Base-by-base conservation (phyloP, 768 basidiomycete species). In the Hortiboletus flavorubellus region DNA sequence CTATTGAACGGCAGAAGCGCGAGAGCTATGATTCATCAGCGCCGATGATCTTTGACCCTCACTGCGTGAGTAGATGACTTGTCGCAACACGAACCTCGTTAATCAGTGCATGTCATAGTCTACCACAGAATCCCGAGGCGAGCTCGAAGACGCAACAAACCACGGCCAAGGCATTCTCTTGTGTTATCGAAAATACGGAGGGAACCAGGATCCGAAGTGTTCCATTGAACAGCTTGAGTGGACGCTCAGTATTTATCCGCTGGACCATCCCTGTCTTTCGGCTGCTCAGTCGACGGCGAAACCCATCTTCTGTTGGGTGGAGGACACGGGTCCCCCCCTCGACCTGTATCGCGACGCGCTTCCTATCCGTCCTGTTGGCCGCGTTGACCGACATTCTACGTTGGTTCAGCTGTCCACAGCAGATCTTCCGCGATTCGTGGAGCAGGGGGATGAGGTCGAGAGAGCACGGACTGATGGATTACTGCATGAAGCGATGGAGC, bases 231-330 rank as follows among this genome's bases (percentile, higher is more conserved):
- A 7, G 0, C 49, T 57, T 14, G 39, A 45, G 26, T 31, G 3
- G 8, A 52, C 45, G 8, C 44, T 56, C 2, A 30, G 29, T 8
- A n/a, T 34, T 26, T 56, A 49, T 23, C 30, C 55, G 1, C 12
- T 8, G 16, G 37, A 40, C 9, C 46, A 57, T 31, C 52, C 56
- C 29, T 54, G 52, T 49, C 52, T 18, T 39, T 42, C 41, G 5
- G 41, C 41, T 4, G 21, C 41, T 14, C 41, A 42, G 12, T 12
- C 12, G 6, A 42, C 8, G 30, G 30, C 30, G 8, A 31, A 31
- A 31, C 9, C 9, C 8, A 31, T 31, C 30, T 2, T 12, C 21
- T 6, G 30, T 5, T 11, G 2, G 16, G 21, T 11, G 6, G 21
- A 41, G 21, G 10, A 10, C 40, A 5, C 4, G 21, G 21, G 14